Conservation (phyloP, 2,329 filamentous ascomycete species). For the Xylaria sp. region DNA sequence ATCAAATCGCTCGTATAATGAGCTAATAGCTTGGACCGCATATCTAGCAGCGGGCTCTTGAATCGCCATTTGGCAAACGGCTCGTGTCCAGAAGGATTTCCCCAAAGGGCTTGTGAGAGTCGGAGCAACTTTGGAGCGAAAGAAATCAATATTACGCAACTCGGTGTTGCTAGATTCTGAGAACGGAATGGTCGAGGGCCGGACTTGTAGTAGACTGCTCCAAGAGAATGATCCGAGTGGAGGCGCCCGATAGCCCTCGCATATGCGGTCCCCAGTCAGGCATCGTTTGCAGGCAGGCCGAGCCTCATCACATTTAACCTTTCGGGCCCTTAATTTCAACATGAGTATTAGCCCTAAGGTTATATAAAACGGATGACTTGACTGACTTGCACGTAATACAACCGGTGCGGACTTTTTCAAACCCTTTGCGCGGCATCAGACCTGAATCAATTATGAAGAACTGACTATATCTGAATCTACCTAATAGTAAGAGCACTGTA, state of each 20-base stretch:
- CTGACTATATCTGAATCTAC: not conserved
- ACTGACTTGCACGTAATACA: constrained; percentile 42
- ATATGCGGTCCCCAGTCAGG: constrained; percentile 42
- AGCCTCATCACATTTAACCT: constrained; percentile 51
- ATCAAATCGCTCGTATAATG: constrained; percentile 35
- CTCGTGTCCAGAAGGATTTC: constrained; percentile 35
- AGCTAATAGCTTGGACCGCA: constrained; percentile 40
- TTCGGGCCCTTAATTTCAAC: constrained; percentile 43
- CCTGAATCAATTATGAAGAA: not conserved
- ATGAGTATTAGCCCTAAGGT: not conserved
- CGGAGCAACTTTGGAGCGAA: constrained; percentile 37
- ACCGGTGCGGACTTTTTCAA: constrained; percentile 38
- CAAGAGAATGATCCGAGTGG: constrained; percentile 36
- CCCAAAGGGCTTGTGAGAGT: constrained; percentile 26
- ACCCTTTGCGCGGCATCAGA: constrained; percentile 35
- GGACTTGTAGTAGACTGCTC: constrained; percentile 26
- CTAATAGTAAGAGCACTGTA: not conserved
- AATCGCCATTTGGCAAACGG: constrained; percentile 35
- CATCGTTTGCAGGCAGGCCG: constrained; percentile 48
- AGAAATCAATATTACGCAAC: constrained; percentile 37
- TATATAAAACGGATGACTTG: not conserved
- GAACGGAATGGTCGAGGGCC: constrained; percentile 29
- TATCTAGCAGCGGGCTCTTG: constrained; percentile 35
- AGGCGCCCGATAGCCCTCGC: constrained; percentile 42
- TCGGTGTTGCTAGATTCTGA: constrained; percentile 20